Base-by-base conservation (phyloP, 352 stramenopile genomes). In the Pythium dissimile region DNA sequence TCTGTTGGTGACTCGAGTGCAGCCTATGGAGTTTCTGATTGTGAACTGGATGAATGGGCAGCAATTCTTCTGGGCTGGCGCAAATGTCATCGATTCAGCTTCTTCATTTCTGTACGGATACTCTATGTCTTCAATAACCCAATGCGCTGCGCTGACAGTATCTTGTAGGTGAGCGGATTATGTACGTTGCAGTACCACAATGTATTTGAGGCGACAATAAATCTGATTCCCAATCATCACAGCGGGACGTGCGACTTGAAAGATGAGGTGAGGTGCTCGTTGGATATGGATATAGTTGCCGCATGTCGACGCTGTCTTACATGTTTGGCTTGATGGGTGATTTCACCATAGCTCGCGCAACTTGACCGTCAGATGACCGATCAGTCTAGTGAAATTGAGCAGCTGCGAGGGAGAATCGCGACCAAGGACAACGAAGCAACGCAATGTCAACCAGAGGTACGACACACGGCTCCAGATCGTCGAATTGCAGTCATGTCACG, bases 81-180 rank as follows among this genome's bases (percentile, higher is more conserved):
- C 67, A 75, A 43, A 62, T 69, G 51, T 54, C 54, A 6, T 45
- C 67, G 0, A 10, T 56, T 4, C 50, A 69, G n/a, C 48, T 75
- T 1, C 52, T 75, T 6, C 43, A 59, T 24, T 75, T 75, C 32
- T 75, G 67, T 75, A 38, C n/a, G n/a, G n/a, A n/a, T n/a, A n/a
- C n/a, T n/a, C n/a, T n/a, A n/a, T n/a, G n/a, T n/a, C n/a, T n/a
- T n/a, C n/a, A n/a, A n/a, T n/a, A n/a, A n/a, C n/a, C n/a, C n/a
- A n/a, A n/a, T n/a, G n/a, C n/a, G n/a, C n/a, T n/a, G n/a, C n/a
- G n/a, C n/a, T n/a, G n/a, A n/a, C n/a, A n/a, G n/a, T n/a, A n/a
- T 12, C 5, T 15, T 16, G 21, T 27, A 74, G 66, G 66, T 37
- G 66, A 74, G 54, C 43, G 39, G 4, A 52, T 74, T 34, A 71